A percentile compares a stretch with the other conserved stretches of the same genome.
Conservation (phyloP, 1,284 basidiomycete species). For the Puccinia polysora region DNA sequence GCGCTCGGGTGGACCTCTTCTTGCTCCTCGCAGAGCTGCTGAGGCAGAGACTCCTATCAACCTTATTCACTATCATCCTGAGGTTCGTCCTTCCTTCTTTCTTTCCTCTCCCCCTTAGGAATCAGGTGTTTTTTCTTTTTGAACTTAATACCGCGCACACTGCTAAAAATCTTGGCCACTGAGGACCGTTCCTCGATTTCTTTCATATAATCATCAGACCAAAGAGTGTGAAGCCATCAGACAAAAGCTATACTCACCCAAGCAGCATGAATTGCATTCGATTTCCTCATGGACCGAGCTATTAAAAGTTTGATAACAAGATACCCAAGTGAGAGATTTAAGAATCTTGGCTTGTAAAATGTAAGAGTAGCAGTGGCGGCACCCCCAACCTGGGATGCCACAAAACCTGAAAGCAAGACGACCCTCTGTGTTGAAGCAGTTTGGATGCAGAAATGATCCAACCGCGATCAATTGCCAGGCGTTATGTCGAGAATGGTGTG, state of each 20-base stretch:
- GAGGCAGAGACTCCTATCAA: conserved; percentile 49
- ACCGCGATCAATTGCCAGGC: too few relatives aligned
- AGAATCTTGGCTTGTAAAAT: too few relatives aligned
- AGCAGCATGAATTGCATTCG: neutral
- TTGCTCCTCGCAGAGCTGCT: conserved; percentile 49
- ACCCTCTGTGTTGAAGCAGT: too few relatives aligned
- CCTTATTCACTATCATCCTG: conserved; percentile 48
- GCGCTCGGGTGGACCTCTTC: conserved; percentile 48
- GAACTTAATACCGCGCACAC: neutral
- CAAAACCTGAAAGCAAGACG: too few relatives aligned
- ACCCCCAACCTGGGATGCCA: too few relatives aligned
- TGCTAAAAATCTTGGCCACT: too few relatives aligned
- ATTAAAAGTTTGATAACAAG: conserved; percentile 38
- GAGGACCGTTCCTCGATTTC: too few relatives aligned
- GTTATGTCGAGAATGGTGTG: too few relatives aligned
- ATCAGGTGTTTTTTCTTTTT: too few relatives aligned
- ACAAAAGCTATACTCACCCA: conserved; percentile 31
- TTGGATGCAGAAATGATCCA: too few relatives aligned
- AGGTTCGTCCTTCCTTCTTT: conserved; percentile 44
- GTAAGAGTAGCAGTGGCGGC: too few relatives aligned
- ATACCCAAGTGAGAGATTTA: too few relatives aligned
- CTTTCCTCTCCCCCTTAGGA: neutral
- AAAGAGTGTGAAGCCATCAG: conserved; percentile 34
- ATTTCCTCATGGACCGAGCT: conserved; percentile 40
- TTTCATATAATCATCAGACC: conserved; percentile 10